phyloP scores from a whole-genome alignment of 2,329 filamentous ascomycete genomes.

The Thermoascus crustaceus region DNA sequence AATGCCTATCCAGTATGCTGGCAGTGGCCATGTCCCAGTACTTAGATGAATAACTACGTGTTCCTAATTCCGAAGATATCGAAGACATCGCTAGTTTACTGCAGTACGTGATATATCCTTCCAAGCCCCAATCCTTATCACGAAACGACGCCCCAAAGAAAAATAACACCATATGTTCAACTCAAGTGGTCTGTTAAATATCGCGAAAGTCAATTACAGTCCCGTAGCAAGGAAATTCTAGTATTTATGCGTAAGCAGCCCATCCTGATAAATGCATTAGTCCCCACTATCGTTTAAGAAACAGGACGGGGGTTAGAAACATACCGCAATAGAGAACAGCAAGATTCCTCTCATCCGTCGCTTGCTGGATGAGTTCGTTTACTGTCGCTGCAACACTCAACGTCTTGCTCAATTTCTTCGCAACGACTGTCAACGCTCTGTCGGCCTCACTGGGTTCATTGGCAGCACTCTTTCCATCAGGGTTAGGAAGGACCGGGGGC shows the following conservation, averaged over 20 bases:
- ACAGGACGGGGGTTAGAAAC: slow-evolving; percentile 20
- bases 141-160: too few relatives aligned
- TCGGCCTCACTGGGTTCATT: slow-evolving; percentile 73
- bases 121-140: too few relatives aligned
- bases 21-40: too few relatives aligned
- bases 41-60: too few relatives aligned
- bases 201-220: background rate
- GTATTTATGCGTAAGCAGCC: slow-evolving; percentile 41
- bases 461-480: slow-evolving; percentile 29
- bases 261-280: slow-evolving; percentile 31
- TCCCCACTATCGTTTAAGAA: background rate
- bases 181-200: background rate
- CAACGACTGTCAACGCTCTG: slow-evolving; percentile 80
- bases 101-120: too few relatives aligned
- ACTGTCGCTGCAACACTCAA: slow-evolving; percentile 91
- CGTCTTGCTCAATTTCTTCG: slow-evolving; percentile 91
- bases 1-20: too few relatives aligned
- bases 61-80: too few relatives aligned
- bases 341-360: slow-evolving; percentile 84
- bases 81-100: too few relatives aligned
- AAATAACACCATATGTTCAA: too few relatives aligned
- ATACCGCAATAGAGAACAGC: slow-evolving; percentile 78
- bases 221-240: background rate
- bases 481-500: slow-evolving; percentile 25
- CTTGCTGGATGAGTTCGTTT: slow-evolving; percentile 93